Evolutionary conservation across 2,329 filamentous ascomycete genomes (phyloP), one percentile per base, ranked within the genome.

Genomic region (Berkeleyomyces rouxiae): DNA sequence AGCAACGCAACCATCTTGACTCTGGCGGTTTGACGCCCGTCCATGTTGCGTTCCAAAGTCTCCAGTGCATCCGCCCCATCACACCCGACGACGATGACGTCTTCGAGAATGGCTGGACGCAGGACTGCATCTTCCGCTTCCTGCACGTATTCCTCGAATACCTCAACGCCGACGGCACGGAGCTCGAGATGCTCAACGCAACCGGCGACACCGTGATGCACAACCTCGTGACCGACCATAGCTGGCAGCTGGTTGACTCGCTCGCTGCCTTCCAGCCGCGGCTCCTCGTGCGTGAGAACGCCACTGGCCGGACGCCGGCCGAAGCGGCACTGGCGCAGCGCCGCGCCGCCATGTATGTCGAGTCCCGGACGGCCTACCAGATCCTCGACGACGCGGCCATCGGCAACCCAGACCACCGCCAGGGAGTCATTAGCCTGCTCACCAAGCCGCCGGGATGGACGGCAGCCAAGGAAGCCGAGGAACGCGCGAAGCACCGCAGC

Each of bases 291-390:
- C 80, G 84, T 31, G 89, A 93, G 70, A 91, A 91, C 67, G 82
- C 87, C 0, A 87, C 87, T 0, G 89, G 89, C 1, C 79, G 81
- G 13, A 93, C 88, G 0, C 85, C 88, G 0, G 77, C 79, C 37
- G 88, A 93, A 67, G 73, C 88, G 58, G 82, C 84, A 0, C 75
- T 81, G 59, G 83, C 87, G 39, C 57, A 61, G 43, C 59, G 13
- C 16, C 49, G 39, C 10, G 31, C 58, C 7, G 37, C 7, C 3
- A 33, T 37, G 7, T 63, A 44, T 49, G 33, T 36, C 6, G 47
- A 5, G 5, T 44, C 31, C 5, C 23, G 6, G 7, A 11, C 1
- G 13, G 3, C 16, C 7, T 31, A 36, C 39, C 3, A 31, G 7
- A 36, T 23, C 7, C 3, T 23, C 31, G 5, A 46, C 42, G 2